Conservation (phyloP, 1,139 yeast genomes). For the Diutina rugosa region DNA sequence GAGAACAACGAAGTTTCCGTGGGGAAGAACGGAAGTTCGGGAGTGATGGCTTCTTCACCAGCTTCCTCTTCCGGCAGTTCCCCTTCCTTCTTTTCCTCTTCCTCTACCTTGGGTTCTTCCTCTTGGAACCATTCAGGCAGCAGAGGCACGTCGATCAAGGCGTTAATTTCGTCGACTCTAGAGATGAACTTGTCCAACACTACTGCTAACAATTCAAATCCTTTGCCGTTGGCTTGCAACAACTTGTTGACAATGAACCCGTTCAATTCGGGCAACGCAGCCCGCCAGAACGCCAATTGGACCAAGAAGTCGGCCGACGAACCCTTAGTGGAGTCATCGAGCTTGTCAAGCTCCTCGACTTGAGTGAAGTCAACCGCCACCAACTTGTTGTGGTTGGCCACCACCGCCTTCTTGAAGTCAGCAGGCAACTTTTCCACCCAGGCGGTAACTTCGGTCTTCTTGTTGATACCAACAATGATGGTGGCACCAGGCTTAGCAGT, state of each 20-base stretch:
- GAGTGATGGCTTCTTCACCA: slow-evolving; percentile 13
- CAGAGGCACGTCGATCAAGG: slow-evolving; percentile 31
- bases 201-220: slow-evolving; percentile 72
- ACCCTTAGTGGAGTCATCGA: slow-evolving; percentile 56
- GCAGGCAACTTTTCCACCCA: slow-evolving; percentile 38
- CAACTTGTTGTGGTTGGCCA: slow-evolving; percentile 38
- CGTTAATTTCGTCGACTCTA: slow-evolving; percentile 33
- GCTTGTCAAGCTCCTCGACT: slow-evolving; percentile 36
- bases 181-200: slow-evolving; percentile 62
- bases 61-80: slow-evolving; percentile 11
- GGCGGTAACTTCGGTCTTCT: slow-evolving; percentile 20
- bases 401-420: slow-evolving; percentile 41
- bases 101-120: slow-evolving; percentile 6
- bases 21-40: slow-evolving; percentile 35
- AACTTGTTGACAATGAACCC: slow-evolving; percentile 68
- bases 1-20: slow-evolving; percentile 48
- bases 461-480: slow-evolving; percentile 34
- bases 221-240: slow-evolving; percentile 70
- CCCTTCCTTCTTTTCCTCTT: slow-evolving; percentile 6
- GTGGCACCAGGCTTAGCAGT: slow-evolving; percentile 46
- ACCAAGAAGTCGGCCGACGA: slow-evolving; percentile 63
- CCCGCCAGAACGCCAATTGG: slow-evolving; percentile 74
- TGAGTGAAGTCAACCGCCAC: slow-evolving; percentile 45
- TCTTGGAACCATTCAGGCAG: slow-evolving; percentile 30
- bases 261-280: slow-evolving; percentile 48